Base-by-base conservation (phyloP, 768 basidiomycete species). In the Xerocomus potaroensis region DNA sequence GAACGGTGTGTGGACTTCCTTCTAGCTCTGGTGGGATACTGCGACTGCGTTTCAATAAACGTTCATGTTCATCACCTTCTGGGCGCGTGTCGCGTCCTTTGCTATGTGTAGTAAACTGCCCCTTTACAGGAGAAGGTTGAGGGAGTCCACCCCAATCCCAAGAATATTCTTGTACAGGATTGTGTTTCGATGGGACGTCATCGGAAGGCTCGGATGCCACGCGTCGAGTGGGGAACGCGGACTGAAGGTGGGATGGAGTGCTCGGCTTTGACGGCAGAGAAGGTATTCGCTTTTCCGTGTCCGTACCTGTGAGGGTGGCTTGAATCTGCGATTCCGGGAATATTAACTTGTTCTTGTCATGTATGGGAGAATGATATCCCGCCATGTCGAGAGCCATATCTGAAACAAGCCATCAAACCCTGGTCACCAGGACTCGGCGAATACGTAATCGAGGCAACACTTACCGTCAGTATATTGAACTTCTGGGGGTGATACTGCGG, bases 91-190 rank as follows among this genome's bases (percentile, higher is more conserved):
- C 45, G 22, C 61, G 54, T 21, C 29, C 39, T 16, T 56, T 63
- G 7, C 45, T 50, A 40, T 50, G 46, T 27, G 53, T 37, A 12
- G 56, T 39, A 57, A 84, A 83, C 10, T 75, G 69, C 0, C 76
- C 52, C 43, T 76, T 76, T 55, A 81, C 66, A 1, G 86, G 85
- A 4, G 88, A 87, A 19, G 81, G 84, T 52, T 83, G 85, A 23
- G 91, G 93, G 58, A 94, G 89, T 16, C 78, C 82, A 22, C 91
- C 91, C 91, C 92, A 94, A 56, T 94, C 93, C 92, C 92, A 94
- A 6, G 87, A 87, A 57, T 92, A 92, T 59, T 89, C 85, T 46
- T 81, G 81, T 3, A 75, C 58, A 4, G 60, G 63, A 41, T 52
- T 50, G 10, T 21, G 48, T 39, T 48, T 55, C 18, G 49, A 24